These are phyloP conservation scores for Garcia nutans DNA, from an alignment of 345 rosid species.

Conservation along the genomic window DNA sequence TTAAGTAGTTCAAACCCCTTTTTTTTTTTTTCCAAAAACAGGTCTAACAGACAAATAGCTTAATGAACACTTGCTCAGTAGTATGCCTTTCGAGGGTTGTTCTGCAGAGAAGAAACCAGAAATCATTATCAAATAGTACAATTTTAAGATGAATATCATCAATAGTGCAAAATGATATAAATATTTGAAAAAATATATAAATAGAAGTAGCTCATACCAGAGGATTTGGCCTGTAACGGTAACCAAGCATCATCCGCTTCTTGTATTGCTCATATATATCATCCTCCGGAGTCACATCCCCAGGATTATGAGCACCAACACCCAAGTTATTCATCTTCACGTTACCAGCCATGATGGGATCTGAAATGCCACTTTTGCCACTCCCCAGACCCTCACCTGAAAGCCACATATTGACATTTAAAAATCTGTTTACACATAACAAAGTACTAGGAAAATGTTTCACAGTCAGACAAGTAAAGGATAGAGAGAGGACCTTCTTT, in stretches of 20 bases:
- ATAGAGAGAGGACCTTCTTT: conserved; percentile 67
- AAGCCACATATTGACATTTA: conserved; percentile 18
- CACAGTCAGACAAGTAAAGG: neutral
- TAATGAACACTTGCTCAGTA: conserved; percentile 32
- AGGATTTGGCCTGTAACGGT: conserved; percentile 92
- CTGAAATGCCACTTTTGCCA: conserved; percentile 82
- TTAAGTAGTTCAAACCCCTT: neutral
- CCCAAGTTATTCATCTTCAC: conserved; percentile 89
- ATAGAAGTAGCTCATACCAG: conserved; percentile 46
- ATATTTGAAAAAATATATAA: too few relatives aligned
- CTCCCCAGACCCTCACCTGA: conserved; percentile 98
- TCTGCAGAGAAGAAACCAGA: conserved; percentile 34
- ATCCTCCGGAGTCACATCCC: conserved; percentile 86
- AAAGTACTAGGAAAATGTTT: conserved; percentile 3
- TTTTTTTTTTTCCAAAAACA: conserved; percentile 6
- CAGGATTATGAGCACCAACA: conserved; percentile 89
- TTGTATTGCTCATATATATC: conserved; percentile 98
- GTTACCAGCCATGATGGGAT: conserved; percentile 88
- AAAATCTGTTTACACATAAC: neutral
- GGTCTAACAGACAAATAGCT: neutral
- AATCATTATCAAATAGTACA: conserved; percentile 3
- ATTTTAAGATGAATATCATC: neutral
- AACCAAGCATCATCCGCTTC: conserved; percentile 99
- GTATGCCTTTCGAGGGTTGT: conserved; percentile 71
- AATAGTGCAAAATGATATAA: neutral